Conservation (phyloP, 148 eudicot genomes). For the Dianthus caryophyllus region DNA sequence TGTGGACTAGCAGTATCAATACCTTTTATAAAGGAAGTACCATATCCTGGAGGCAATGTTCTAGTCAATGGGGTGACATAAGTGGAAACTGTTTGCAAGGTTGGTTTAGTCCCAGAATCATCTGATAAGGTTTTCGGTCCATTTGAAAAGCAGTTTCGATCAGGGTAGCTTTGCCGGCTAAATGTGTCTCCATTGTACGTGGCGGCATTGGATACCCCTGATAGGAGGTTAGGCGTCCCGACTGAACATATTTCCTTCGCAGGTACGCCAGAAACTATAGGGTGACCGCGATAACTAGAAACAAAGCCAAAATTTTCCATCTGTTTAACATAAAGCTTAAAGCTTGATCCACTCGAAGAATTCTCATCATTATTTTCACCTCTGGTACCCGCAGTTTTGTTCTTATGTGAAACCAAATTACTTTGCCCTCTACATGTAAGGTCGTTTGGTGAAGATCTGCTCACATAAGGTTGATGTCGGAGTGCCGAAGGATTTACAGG, state of each 20-base stretch:
- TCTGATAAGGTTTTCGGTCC: slow-evolving; percentile 15
- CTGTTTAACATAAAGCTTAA: slow-evolving; percentile 21
- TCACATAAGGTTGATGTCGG: slow-evolving; percentile 28
- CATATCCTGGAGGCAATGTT: slow-evolving; percentile 14
- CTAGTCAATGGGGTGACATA: slow-evolving; percentile 29
- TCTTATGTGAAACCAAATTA: slow-evolving; percentile 22
- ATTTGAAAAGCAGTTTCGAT: slow-evolving; percentile 14
- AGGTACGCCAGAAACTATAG: slow-evolving; percentile 15
- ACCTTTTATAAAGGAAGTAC: slow-evolving; percentile 27
- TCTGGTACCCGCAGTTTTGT: slow-evolving; percentile 22
- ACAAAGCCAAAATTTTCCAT: slow-evolving; percentile 30
- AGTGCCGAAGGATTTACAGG: slow-evolving; percentile 23
- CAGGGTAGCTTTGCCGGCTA: slow-evolving; percentile 18
- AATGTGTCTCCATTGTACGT: slow-evolving; percentile 17
- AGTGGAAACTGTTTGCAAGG: slow-evolving; percentile 22
- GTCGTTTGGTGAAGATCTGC: slow-evolving; percentile 21
- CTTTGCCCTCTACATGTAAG: slow-evolving; percentile 21
- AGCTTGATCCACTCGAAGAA: slow-evolving; percentile 31
- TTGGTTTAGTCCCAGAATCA: slow-evolving; percentile 20
- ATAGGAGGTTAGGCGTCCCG: slow-evolving; percentile 12
- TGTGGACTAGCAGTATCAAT: slow-evolving; percentile 21
- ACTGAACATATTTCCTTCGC: slow-evolving; percentile 18
- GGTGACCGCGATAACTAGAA: slow-evolving; percentile 22
- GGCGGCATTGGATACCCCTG: slow-evolving; percentile 27
- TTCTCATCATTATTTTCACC: slow-evolving; percentile 18